Percentiles rank a stretch among this genome's conserved stretches.
Conservation (phyloP, 1,284 basidiomycete species). For the Tremellales sp. region DNA sequence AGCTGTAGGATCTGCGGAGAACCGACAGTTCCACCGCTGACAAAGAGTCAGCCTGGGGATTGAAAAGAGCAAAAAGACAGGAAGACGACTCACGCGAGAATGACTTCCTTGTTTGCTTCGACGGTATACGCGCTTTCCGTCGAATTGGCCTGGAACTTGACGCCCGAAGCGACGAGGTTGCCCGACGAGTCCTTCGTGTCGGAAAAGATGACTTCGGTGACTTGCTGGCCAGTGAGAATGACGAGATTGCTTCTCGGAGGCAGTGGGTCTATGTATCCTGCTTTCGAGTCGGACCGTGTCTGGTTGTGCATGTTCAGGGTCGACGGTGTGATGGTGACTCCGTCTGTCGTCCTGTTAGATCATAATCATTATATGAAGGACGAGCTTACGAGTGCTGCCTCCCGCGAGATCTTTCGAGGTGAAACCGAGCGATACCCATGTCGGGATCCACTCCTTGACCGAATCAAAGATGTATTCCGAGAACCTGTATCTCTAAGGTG, state of each 20-base stretch:
- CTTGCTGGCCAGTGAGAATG: constrained; percentile 57
- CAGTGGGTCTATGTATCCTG: constrained; percentile 65
- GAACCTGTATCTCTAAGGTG: constrained; percentile 20
- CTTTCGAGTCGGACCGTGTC: constrained; percentile 64
- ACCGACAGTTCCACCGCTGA: constrained; percentile 59
- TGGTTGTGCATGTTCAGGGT: constrained; percentile 62
- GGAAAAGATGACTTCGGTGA: constrained; percentile 64
- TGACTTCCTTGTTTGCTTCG: constrained; percentile 54
- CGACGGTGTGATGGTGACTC: constrained; percentile 56
- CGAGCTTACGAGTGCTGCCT: constrained; percentile 26
- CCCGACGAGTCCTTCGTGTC: constrained; percentile 47
- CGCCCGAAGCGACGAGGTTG: constrained; percentile 56
- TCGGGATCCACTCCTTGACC: background rate
- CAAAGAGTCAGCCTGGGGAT: background rate
- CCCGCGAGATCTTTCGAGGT: constrained; percentile 48
- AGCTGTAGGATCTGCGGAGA: constrained; percentile 64
- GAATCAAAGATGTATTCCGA: constrained; percentile 45
- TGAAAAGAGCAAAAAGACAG: background rate
- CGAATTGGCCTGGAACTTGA: constrained; percentile 54
- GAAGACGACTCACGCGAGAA: constrained; percentile 38
- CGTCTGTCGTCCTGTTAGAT: constrained; percentile 15
- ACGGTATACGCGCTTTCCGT: constrained; percentile 49
- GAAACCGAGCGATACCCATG: constrained; percentile 52
- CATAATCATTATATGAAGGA: background rate
- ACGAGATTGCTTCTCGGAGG: constrained; percentile 60